phyloP scores from a whole-genome alignment of 768 basidiomycete species.

The Pleurotus pulmonarius region DNA sequence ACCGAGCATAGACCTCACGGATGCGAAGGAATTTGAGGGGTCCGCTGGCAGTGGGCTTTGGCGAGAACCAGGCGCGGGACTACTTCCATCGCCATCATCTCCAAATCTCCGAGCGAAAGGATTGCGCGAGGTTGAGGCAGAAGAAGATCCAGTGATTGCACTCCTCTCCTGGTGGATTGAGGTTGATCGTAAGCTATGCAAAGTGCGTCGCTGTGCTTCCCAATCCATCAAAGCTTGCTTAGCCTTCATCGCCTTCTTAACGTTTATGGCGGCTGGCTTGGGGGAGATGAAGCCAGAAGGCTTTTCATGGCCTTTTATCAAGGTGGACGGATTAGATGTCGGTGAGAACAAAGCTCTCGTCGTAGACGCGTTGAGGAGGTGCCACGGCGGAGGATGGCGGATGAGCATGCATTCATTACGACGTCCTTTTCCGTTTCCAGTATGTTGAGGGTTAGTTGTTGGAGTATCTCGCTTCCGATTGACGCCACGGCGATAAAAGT shows the following conservation, averaged over 20 bases:
- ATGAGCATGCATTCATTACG: slow-evolving; percentile 29
- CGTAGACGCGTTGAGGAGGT: slow-evolving; percentile 16
- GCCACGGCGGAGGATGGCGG: slow-evolving; percentile 35
- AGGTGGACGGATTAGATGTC: not conserved
- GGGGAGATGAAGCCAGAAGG: not conserved
- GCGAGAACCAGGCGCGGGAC: not conserved
- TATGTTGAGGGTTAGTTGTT: not conserved
- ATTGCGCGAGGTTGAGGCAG: not conserved
- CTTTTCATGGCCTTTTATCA: too few species aligned
- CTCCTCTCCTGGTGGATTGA: not conserved
- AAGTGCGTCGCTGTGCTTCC: not conserved
- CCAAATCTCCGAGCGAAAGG: not conserved
- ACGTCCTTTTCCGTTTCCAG: not conserved
- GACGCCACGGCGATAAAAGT: slow-evolving; percentile 13
- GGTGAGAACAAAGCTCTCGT: slow-evolving; percentile 1
- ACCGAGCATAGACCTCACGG: not conserved
- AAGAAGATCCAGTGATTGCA: not conserved
- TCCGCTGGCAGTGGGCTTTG: not conserved
- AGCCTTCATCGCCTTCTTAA: slow-evolving; percentile 10
- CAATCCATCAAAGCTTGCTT: slow-evolving; percentile 4
- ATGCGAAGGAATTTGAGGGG: not conserved
- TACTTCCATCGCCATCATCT: not conserved
- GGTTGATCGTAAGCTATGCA: not conserved
- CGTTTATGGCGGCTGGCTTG: slow-evolving; percentile 4
- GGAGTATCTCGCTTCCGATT: slow-evolving; percentile 5